Evolutionary conservation across 2,329 filamentous ascomycete species (phyloP).

Genomic region (Diaporthe australafricana): DNA sequence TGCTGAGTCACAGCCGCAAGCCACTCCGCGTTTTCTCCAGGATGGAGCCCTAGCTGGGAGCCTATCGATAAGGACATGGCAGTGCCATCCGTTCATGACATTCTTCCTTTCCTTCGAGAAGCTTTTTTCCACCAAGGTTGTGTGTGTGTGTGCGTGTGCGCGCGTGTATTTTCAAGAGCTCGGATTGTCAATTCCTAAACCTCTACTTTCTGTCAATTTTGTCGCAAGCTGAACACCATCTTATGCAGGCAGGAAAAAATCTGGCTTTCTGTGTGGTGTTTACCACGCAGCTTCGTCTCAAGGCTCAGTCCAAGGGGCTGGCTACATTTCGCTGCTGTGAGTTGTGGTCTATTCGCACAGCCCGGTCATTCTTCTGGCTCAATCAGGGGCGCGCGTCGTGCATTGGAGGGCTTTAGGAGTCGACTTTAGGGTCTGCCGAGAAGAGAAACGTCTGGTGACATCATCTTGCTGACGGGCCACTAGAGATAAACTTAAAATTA

Average conservation of each 20-base stretch:
- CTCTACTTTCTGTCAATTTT: background rate
- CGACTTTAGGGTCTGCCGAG: background rate
- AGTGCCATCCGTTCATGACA: background rate
- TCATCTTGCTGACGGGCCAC: background rate
- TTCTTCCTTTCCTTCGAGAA: background rate
- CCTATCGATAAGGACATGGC: conserved; percentile 7
- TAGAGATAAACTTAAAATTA: background rate
- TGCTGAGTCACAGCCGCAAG: conserved; percentile 17
- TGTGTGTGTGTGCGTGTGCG: too few relatives aligned
- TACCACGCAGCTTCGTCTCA: too few relatives aligned
- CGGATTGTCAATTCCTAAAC: background rate
- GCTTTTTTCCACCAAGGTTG: background rate
- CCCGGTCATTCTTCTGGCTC: background rate
- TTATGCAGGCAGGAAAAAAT: background rate
- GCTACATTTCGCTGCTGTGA: background rate
- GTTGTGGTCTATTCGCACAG: background rate
- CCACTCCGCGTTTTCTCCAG: background rate
- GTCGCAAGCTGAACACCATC: background rate
- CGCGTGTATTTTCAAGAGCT: background rate
- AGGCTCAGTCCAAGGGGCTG: too few relatives aligned
- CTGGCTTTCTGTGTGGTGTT: background rate
- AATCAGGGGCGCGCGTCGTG: background rate
- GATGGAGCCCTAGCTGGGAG: background rate
- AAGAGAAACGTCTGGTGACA: background rate
- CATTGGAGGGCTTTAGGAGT: background rate